These are phyloP conservation scores for Glaciozyma martinii DNA, from an alignment of 768 basidiomycete genomes.

Conservation along the genomic window DNA sequence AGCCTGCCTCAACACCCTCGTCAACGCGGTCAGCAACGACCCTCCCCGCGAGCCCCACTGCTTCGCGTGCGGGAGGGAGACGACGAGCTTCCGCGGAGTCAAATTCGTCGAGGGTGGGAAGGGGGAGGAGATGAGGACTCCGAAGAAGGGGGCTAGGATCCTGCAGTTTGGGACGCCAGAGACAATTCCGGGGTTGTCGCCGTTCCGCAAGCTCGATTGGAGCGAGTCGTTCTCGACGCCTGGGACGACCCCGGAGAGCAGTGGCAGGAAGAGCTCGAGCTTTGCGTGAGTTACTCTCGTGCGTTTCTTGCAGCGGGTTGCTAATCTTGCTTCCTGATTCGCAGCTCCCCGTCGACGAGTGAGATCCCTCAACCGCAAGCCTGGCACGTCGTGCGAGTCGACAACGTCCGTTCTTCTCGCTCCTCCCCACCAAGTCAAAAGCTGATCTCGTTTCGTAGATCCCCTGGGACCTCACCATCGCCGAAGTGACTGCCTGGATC, in stretches of 20 bases:
- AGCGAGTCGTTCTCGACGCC: background rate
- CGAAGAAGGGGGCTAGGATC: background rate
- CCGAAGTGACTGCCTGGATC: background rate
- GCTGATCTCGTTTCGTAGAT: background rate
- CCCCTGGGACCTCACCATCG: conserved; percentile 2
- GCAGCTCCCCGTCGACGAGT: too few relatives aligned
- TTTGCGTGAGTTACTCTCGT: background rate
- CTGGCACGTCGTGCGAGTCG: conserved; percentile 4
- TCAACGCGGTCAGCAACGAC: conserved; percentile 4
- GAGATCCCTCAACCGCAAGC: background rate
- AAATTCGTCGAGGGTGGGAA: background rate
- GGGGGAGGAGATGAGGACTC: background rate
- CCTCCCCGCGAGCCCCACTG: background rate
- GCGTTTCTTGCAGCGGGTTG: background rate
- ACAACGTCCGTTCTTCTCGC: background rate
- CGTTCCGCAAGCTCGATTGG: background rate
- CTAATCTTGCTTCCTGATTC: background rate
- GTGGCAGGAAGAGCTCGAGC: background rate
- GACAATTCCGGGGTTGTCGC: background rate
- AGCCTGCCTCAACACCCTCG: background rate
- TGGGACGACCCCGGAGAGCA: background rate
- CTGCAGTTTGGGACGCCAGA: background rate
- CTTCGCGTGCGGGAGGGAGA: conserved; percentile 1
- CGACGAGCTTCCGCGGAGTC: background rate
- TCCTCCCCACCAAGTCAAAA: too few relatives aligned